Conservation (phyloP, 805 yeast genomes). For the Candida pseudoglaebosa region DNA sequence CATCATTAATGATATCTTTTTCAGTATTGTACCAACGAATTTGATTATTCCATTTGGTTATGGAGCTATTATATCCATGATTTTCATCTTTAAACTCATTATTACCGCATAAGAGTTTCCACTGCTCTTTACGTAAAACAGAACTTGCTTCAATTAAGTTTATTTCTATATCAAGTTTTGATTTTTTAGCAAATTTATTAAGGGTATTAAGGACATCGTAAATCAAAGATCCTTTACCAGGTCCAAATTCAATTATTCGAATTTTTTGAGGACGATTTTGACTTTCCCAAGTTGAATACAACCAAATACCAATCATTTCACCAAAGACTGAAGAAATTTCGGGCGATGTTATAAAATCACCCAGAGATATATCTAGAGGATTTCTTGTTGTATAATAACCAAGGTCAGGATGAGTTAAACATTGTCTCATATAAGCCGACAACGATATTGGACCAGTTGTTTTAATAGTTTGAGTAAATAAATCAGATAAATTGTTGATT, state of each 20-base stretch:
- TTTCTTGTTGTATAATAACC: slow-evolving; percentile 80
- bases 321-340: slow-evolving; percentile 87
- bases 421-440: slow-evolving; percentile 74
- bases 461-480: slow-evolving; percentile 48
- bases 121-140: slow-evolving; percentile 56
- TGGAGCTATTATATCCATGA: slow-evolving; percentile 34
- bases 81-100: slow-evolving; percentile 15
- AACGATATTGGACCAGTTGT: slow-evolving; percentile 76
- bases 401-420: slow-evolving; percentile 69
- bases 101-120: slow-evolving; percentile 40
- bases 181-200: slow-evolving; percentile 31
- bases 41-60: slow-evolving; percentile 48
- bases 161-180: slow-evolving; percentile 34
- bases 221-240: slow-evolving; percentile 81
- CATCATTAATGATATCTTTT: slow-evolving; percentile 33
- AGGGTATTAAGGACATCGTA: slow-evolving; percentile 53
- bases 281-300: slow-evolving; percentile 50
- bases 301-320: slow-evolving; percentile 78
- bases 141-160: slow-evolving; percentile 71
- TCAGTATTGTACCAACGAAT: slow-evolving; percentile 62
- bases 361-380: slow-evolving; percentile 57
- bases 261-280: slow-evolving; percentile 51
- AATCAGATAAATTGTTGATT: slow-evolving; percentile 25
- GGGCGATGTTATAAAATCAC: slow-evolving; percentile 83
- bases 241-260: slow-evolving; percentile 73